Percentiles rank a stretch among this genome's conserved stretches.
Conservation (phyloP, 768 basidiomycete genomes). For the Tulasnella sp. region DNA sequence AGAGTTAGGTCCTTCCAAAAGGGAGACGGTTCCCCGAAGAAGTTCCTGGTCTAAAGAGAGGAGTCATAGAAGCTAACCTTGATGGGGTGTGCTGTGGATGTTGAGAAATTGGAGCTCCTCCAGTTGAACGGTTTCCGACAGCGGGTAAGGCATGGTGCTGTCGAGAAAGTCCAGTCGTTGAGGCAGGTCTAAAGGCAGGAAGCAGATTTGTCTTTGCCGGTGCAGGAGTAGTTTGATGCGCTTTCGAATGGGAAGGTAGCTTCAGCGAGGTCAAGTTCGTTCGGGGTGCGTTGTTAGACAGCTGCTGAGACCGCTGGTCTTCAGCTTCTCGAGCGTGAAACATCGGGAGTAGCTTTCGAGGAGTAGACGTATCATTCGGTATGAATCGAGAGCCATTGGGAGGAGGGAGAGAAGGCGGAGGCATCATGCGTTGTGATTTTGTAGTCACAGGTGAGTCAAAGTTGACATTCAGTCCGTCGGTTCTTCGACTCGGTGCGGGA, state of each 20-base stretch:
- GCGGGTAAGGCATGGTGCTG: neutral
- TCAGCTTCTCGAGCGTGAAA: neutral
- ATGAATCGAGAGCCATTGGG: neutral
- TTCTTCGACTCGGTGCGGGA: slow-evolving; percentile 32
- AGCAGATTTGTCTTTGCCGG: neutral
- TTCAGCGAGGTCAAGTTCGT: neutral
- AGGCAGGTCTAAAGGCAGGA: neutral
- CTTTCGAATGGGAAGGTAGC: neutral
- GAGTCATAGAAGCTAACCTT: neutral
- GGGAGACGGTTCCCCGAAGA: neutral
- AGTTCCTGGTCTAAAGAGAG: neutral
- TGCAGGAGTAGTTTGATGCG: neutral
- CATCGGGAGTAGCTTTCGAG: neutral
- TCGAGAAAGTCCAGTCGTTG: neutral
- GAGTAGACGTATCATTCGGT: neutral
- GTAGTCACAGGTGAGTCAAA: neutral
- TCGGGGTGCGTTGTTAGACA: neutral
- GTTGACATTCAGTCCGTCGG: neutral
- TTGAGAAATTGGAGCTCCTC: neutral
- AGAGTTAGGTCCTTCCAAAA: neutral
- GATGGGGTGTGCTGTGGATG: neutral
- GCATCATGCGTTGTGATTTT: slow-evolving; percentile 8
- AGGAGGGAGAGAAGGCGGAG: neutral
- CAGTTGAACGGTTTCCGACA: neutral
- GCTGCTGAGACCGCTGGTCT: neutral